Conservation (phyloP, 1,284 basidiomycete genomes). For the Fereydounia khargensis region DNA sequence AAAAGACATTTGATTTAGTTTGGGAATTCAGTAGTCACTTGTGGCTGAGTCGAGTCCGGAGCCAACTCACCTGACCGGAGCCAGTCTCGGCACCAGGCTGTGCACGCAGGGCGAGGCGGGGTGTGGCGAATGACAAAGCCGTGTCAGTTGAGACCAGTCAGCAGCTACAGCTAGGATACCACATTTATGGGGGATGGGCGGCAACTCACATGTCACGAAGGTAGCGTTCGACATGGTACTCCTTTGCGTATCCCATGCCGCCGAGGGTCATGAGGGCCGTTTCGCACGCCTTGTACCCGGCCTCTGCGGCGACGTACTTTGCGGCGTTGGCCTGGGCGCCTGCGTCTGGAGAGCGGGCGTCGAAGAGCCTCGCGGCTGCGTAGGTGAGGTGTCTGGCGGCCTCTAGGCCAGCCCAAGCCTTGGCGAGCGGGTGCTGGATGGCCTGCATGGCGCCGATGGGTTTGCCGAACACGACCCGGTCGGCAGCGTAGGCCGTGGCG, state of each 20-base stretch:
- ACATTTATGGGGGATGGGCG: too few relatives aligned
- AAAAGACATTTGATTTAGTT: too few relatives aligned
- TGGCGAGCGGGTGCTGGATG: conserved; percentile 54
- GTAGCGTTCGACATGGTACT: conserved; percentile 42
- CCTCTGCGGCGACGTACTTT: conserved; percentile 54
- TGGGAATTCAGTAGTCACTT: too few relatives aligned
- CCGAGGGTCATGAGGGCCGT: conserved; percentile 47
- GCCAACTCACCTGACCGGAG: conserved; percentile 35
- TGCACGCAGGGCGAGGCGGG: not conserved
- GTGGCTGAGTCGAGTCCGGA: too few relatives aligned
- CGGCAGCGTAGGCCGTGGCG: conserved; percentile 42
- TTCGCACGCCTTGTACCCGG: conserved; percentile 46
- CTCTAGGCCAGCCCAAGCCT: conserved; percentile 52
- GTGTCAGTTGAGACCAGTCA: too few relatives aligned
- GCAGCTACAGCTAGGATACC: too few relatives aligned
- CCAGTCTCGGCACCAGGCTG: conserved; percentile 51
- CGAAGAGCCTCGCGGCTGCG: conserved; percentile 48
- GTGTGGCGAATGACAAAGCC: too few relatives aligned
- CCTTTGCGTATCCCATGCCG: conserved; percentile 54
- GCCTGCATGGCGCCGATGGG: conserved; percentile 55
- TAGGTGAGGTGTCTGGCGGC: conserved; percentile 51
- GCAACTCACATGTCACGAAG: conserved; percentile 37
- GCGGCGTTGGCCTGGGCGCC: conserved; percentile 56
- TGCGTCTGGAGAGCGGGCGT: conserved; percentile 30
- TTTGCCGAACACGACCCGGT: conserved; percentile 50